phyloP scores from a whole-genome alignment of 768 basidiomycete species.

The Stropharia rugosoannulata region DNA sequence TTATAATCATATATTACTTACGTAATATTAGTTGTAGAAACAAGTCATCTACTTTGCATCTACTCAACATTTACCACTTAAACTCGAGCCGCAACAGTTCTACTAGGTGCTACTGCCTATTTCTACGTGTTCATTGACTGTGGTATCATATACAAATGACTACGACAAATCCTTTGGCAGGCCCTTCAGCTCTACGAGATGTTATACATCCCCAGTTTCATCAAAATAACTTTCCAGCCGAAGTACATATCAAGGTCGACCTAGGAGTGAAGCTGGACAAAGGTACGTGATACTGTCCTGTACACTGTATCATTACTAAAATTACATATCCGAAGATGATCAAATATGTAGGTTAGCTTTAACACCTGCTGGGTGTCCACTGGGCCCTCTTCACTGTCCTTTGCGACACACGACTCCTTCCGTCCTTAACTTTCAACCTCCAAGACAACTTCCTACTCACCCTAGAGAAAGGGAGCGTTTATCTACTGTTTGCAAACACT shows the following conservation, averaged over 20 bases:
- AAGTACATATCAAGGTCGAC: slow-evolving; percentile 78
- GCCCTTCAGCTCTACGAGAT: slow-evolving; percentile 61
- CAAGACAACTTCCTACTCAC: slow-evolving; percentile 78
- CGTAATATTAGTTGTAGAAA: too few species aligned
- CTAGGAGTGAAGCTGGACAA: slow-evolving; percentile 89
- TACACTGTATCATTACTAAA: neutral
- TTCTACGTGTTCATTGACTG: neutral
- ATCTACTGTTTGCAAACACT: slow-evolving; percentile 97
- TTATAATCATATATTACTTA: too few species aligned
- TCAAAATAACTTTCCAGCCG: slow-evolving; percentile 86
- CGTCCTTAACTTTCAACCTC: slow-evolving; percentile 84
- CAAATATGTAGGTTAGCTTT: slow-evolving; percentile 91
- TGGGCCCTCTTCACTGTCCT: slow-evolving; percentile 90
- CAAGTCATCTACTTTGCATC: neutral
- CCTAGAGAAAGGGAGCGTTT: slow-evolving; percentile 81
- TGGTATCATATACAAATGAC: slow-evolving; percentile 26
- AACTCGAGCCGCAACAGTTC: neutral
- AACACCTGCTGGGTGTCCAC: slow-evolving; percentile 82
- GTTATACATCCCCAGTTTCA: slow-evolving; percentile 89
- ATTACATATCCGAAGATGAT: slow-evolving; percentile 57
- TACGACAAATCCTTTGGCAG: slow-evolving; percentile 50
- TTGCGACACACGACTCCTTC: slow-evolving; percentile 90
- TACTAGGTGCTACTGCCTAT: neutral
- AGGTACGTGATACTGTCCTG: slow-evolving; percentile 45
- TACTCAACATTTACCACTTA: neutral